These are phyloP conservation scores for Phylloporus rhodoxanthus DNA, from an alignment of 768 basidiomycete genomes.

Conservation along the genomic window DNA sequence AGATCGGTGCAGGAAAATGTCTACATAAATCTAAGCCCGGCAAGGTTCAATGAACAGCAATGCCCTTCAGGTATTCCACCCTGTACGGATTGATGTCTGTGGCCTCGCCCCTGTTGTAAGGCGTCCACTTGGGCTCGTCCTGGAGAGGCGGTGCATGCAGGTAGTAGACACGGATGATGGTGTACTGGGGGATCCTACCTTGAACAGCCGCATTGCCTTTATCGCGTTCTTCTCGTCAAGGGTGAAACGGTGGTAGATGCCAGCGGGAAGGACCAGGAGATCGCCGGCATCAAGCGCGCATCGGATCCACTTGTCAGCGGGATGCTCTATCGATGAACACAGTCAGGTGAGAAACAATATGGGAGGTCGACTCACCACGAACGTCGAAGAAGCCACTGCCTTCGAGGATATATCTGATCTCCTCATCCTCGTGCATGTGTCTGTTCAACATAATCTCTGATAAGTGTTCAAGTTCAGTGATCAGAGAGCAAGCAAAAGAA, in stretches of 20 bases:
- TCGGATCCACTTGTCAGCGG: slow-evolving; percentile 75
- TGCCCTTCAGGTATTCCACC: slow-evolving; percentile 50
- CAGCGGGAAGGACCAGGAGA: slow-evolving; percentile 80
- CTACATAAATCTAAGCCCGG: not conserved
- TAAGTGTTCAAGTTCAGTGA: not conserved
- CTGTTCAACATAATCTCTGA: slow-evolving; percentile 31
- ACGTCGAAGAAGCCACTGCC: slow-evolving; percentile 95
- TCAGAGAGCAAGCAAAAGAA: not conserved
- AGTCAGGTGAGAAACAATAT: not conserved
- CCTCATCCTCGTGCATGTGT: slow-evolving; percentile 95
- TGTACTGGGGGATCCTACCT: slow-evolving; percentile 39
- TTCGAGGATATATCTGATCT: slow-evolving; percentile 81
- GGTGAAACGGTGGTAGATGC: slow-evolving; percentile 94
- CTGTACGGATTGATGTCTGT: slow-evolving; percentile 66
- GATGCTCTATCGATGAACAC: slow-evolving; percentile 45
- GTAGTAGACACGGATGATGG: not conserved
- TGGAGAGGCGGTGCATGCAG: slow-evolving; percentile 24
- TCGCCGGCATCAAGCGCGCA: slow-evolving; percentile 73
- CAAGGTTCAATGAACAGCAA: slow-evolving; percentile 32
- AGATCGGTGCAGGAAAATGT: not conserved
- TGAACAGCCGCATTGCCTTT: slow-evolving; percentile 78
- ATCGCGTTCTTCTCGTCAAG: slow-evolving; percentile 71
- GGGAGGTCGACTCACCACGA: slow-evolving; percentile 49
- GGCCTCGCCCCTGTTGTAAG: slow-evolving; percentile 55
- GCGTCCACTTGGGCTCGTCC: slow-evolving; percentile 91